Base-by-base conservation (phyloP, 176 grass and related monocot species). In the Zoysia pacifica region DNA sequence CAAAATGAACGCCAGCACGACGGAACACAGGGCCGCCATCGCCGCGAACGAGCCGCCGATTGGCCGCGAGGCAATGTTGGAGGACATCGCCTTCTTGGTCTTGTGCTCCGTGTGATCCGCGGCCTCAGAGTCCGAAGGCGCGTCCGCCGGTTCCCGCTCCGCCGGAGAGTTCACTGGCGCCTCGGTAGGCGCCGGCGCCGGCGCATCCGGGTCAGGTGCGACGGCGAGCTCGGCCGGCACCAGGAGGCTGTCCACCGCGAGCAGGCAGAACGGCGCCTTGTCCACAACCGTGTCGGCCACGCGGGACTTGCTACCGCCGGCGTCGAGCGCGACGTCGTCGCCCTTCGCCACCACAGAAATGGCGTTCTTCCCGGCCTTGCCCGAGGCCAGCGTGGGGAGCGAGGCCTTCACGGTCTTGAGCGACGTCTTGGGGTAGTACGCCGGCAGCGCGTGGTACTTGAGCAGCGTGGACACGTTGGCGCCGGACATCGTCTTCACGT, bases 361-460 rank as follows among this genome's bases (percentile, higher is more conserved):
- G 58, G 81, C 71, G 78, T 86, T 87, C 68, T 86, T 79, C 3
- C 87, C 89, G 1, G 73, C 67, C 1, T 82, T 83, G 50, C 76
- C 84, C 1, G 89, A 60, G 0, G 92, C 95, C 39, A 98, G 65
- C 73, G 95, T 98, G 44, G 52, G 58, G 11, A 98, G 47, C 3
- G 81, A 36, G n/a, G 84, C 86, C 15, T 80, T 78, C 18, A 36
- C 65, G 20, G 75, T 56, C 83, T 89, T 88, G 40, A 98, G 92
- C 68, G 95, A 94, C 18, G 86, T 55, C 89, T 92, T 98, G 56
- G 92, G 84, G 66, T 71, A 82, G 78, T 98, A 98, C 5, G 35
- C n/a, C 4, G 92, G 88, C 46, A 98, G 50, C n/a, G 88, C 95
- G 79, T 98, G 88, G 88, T 93, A 93, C 69, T 89, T 72, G 54